Conservation (phyloP, 2,329 filamentous ascomycete genomes). For the Coniella vitis region DNA sequence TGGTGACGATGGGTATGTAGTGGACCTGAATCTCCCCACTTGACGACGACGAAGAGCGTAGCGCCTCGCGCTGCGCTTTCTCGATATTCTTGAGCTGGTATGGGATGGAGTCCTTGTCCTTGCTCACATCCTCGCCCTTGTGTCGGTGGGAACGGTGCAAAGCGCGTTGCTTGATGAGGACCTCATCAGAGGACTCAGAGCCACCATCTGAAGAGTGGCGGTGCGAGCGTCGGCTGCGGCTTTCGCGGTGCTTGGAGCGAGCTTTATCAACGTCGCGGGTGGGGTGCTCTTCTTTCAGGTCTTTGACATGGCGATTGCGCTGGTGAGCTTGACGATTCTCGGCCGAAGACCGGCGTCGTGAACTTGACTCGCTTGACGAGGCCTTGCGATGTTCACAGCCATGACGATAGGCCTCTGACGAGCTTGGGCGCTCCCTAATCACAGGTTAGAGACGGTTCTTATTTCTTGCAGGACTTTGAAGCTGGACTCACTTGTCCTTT, state of each 20-base stretch:
- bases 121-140: not conserved
- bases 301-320: constrained; percentile 5
- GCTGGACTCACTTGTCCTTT: no score
- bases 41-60: constrained; percentile 5
- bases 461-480: no score
- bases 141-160: not conserved
- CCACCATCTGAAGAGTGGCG: not conserved
- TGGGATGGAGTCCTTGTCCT: not conserved
- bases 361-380: not conserved
- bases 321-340: constrained; percentile 3
- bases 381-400: not conserved
- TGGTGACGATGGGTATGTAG: constrained; percentile 10
- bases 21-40: constrained; percentile 13
- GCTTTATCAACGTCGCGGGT: not conserved
- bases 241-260: not conserved
- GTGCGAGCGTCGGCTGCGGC: not conserved
- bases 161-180: not conserved
- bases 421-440: not conserved
- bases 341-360: not conserved
- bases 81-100: constrained; percentile 5
- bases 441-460: no score
- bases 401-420: not conserved
- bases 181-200: constrained; percentile 10
- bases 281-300: not conserved
- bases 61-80: constrained; percentile 7